Conservation (phyloP, 192 early-diverging fungal species). For the Coemansia pectinata region DNA sequence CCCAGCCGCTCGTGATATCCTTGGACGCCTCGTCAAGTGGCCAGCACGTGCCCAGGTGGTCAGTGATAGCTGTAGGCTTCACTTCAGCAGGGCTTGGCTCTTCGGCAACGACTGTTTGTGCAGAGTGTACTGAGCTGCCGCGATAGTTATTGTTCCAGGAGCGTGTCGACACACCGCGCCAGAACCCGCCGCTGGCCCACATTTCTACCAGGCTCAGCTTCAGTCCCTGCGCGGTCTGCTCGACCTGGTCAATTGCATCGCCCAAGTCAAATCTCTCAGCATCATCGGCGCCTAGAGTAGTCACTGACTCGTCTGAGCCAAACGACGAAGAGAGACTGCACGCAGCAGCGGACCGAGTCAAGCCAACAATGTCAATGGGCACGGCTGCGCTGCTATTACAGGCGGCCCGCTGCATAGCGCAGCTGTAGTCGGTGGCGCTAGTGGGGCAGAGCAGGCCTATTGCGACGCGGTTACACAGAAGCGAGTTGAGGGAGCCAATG, state of each 20-base stretch:
- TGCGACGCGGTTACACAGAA: constrained; percentile 39
- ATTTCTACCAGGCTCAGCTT: constrained; percentile 18
- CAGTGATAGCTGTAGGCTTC: constrained; percentile 8
- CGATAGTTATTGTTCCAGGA: constrained; percentile 15
- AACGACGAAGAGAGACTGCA: constrained; percentile 38
- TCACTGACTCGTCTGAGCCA: constrained; percentile 23
- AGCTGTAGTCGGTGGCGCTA: constrained; percentile 20
- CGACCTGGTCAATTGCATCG: background rate
- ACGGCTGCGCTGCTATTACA: background rate
- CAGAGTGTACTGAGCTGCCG: constrained; percentile 26
- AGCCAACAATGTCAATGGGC: constrained; percentile 8
- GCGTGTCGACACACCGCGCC: constrained; percentile 32
- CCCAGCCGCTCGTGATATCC: constrained; percentile 15
- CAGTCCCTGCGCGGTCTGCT: constrained; percentile 13
- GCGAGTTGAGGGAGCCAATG: constrained; percentile 23
- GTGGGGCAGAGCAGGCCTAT: constrained; percentile 28
- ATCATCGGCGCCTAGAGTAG: constrained; percentile 12
- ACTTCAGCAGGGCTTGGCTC: background rate
- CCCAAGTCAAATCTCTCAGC: constrained; percentile 3
- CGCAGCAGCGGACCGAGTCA: background rate
- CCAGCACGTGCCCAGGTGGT: constrained; percentile 49
- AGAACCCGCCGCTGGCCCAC: constrained; percentile 34
- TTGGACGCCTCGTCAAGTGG: constrained; percentile 23
- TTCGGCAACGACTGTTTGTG: constrained; percentile 10
- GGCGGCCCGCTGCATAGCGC: background rate